phyloP scores from a whole-genome alignment of 2,329 filamentous ascomycete species.

The Colletotrichum nymphaeae region DNA sequence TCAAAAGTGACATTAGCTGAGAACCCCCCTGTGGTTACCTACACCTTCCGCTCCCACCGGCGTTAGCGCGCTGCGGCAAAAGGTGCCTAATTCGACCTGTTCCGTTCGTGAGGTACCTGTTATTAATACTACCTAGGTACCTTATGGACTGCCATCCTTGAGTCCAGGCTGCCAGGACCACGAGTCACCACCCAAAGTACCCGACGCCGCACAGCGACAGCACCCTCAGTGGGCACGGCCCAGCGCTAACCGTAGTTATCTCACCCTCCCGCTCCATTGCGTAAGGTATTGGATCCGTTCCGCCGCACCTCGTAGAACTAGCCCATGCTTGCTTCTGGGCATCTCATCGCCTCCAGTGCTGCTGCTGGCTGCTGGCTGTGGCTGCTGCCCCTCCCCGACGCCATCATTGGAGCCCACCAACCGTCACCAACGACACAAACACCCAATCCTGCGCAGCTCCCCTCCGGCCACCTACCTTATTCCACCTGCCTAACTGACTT shows the following conservation, averaged over 20 bases:
- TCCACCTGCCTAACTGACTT: conserved; percentile 8
- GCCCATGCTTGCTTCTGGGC: neutral
- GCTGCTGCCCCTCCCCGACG: conserved; percentile 27
- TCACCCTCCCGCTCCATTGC: no score
- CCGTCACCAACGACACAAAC: conserved; percentile 20
- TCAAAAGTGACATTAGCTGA: neutral
- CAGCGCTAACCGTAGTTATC: neutral
- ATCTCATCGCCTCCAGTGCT: neutral
- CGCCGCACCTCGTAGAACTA: neutral
- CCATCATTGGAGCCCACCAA: conserved; percentile 23
- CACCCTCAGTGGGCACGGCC: neutral
- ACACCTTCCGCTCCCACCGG: conserved; percentile 5
- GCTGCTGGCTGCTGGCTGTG: neutral
- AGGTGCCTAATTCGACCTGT: conserved; percentile 5
- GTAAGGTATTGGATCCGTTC: no score
- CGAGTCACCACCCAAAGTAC: neutral
- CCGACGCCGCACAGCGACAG: neutral
- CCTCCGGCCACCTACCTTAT: conserved; percentile 15
- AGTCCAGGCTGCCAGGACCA: neutral
- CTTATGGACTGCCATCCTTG: no score
- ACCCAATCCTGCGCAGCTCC: conserved; percentile 29
- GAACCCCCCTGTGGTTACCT: neutral
- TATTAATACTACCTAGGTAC: neutral
- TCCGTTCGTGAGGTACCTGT: neutral
- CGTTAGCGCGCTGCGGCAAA: conserved; percentile 18